Base-by-base conservation (phyloP, 148 eudicot species). In the Chenopodium berlandieri region DNA sequence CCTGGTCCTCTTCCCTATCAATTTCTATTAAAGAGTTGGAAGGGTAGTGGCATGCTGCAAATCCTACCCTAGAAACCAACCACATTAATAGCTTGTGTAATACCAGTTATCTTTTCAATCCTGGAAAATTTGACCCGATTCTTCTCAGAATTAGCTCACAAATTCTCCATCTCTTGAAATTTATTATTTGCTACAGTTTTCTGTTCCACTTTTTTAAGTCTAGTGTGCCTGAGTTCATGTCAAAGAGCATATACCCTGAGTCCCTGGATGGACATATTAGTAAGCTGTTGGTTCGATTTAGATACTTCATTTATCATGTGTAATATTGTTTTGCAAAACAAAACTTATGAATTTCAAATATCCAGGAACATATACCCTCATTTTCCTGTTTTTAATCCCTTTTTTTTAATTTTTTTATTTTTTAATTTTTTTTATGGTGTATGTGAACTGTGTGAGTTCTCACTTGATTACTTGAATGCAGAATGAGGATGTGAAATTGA, bases 401-500 rank as follows among this genome's bases (percentile, higher is more conserved):
- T 37, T 37, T n/a, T n/a, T n/a, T n/a, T n/a, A n/a, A n/a, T 5
- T 37, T 6, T 37, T 7, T 7, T 37, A 7, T 37, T 6, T 37
- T 7, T 17, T 4, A 48, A 56, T 4, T 62, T 17, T 71, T 50
- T 17, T 27, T 27, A 27, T 76, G 50, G 37, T 68, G 31, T 62
- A 23, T 78, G 56, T 63, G 68, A 75, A 82, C 73, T 78, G 52
- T 76, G 44, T 70, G 31, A 76, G 48, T 46, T 37, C 74, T 76
- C 52, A 58, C 44, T 52, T 76, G 79, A 74, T 76, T 62, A 58
- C 44, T 52, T 76, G 79, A 70, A 75, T 76, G 90, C 92, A 91
- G 91, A 91, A 82, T 84, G 98, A 94, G 80, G 90, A 93, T 78
- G 79, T 93, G 82, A 84, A 86, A 69, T 75, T 94, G 81, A 86